A percentile compares a stretch with the other conserved stretches of the same genome.
Evolutionary conservation across 345 rosid genomes (phyloP).

Genomic region (Cardamine chenopodiifolia): DNA sequence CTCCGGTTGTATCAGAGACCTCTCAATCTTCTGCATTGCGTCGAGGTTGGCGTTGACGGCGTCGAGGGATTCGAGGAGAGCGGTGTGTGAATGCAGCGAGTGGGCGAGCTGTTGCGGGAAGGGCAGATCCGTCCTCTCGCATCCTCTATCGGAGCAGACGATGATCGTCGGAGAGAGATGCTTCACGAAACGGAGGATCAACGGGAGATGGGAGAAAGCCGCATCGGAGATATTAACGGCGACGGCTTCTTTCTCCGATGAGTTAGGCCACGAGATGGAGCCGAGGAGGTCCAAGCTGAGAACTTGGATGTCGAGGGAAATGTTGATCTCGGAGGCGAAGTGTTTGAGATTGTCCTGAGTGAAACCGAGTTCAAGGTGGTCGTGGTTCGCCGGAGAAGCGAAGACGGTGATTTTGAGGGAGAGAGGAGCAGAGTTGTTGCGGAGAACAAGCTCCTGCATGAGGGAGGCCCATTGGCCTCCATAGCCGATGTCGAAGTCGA

Average conservation of each 20-base stretch:
- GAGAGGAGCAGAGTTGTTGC: constrained; percentile 52
- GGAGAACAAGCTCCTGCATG: constrained; percentile 83
- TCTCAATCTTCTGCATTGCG: constrained; percentile 79
- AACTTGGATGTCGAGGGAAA: constrained; percentile 70
- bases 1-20: constrained; percentile 70
- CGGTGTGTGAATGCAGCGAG: constrained; percentile 65
- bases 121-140: constrained; percentile 74
- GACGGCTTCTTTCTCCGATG: constrained; percentile 56
- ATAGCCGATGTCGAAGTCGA: constrained; percentile 83
- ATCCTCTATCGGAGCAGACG: constrained; percentile 79
- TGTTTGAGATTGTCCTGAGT: constrained; percentile 69
- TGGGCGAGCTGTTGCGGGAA: constrained; percentile 76
- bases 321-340: constrained; percentile 72
- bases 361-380: constrained; percentile 68
- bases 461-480: constrained; percentile 97
- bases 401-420: constrained; percentile 75
- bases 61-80: constrained; percentile 79
- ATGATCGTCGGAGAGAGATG: constrained; percentile 77
- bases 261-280: constrained; percentile 54
- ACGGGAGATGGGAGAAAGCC: constrained; percentile 59
- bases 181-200: constrained; percentile 68
- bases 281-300: constrained; percentile 56
- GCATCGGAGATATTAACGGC: constrained; percentile 76
- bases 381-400: constrained; percentile 57
- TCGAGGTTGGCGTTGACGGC: constrained; percentile 73